A percentile compares a stretch with the other conserved stretches of the same genome.
These are phyloP conservation scores for Setaria viridis DNA, from an alignment of 202 grass and related monocot genomes.

Conservation along the genomic window DNA sequence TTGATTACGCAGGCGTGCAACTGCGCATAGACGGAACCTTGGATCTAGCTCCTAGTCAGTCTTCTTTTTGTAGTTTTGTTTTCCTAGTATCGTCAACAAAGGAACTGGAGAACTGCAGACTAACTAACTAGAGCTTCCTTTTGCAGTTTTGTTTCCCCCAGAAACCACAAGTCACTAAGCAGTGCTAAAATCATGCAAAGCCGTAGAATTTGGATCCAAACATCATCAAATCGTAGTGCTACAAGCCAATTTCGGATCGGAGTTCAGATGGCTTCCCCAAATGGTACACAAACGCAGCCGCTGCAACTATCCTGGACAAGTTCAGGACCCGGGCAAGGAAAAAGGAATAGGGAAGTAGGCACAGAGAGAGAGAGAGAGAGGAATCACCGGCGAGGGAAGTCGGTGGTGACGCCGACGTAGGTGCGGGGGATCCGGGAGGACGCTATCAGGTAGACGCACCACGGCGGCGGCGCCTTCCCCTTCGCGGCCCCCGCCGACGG, in stretches of 20 bases:
- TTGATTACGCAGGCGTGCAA: neutral
- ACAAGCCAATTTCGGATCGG: too few relatives aligned
- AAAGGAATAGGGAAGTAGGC: neutral
- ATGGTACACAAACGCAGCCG: neutral
- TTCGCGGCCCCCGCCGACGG: conserved; percentile 11
- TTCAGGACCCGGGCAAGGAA: neutral
- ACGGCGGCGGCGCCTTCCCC: conserved; percentile 34
- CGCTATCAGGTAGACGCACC: conserved; percentile 82
- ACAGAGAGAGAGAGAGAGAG: neutral
- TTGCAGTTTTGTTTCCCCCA: neutral
- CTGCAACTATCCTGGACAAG: neutral
- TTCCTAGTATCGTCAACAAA: too few relatives aligned
- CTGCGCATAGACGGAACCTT: too few relatives aligned
- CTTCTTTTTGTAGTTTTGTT: too few relatives aligned
- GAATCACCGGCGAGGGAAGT: conserved; percentile 77
- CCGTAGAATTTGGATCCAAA: neutral
- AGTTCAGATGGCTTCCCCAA: neutral
- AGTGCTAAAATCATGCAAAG: neutral
- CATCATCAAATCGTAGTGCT: neutral
- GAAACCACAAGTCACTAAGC: neutral
- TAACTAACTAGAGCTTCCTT: neutral
- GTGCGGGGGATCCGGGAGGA: conserved; percentile 64
- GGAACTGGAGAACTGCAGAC: neutral
- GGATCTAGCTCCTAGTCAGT: neutral
- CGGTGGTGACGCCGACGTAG: conserved; percentile 88